Base-by-base conservation (phyloP, 371 early-diverging fungal species). In the Syncephalastrum racemosum region DNA sequence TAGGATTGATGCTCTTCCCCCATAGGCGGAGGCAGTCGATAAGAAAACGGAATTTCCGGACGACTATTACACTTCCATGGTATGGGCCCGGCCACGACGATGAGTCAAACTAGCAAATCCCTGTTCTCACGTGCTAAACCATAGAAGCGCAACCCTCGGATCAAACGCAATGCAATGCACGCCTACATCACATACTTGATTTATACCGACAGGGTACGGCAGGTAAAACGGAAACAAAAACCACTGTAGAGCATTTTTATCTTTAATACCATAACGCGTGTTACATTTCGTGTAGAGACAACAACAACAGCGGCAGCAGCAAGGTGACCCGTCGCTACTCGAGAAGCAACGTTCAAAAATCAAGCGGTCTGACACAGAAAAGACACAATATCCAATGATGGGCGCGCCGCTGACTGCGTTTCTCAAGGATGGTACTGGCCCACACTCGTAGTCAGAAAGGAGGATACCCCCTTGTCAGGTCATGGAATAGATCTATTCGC, bases 141-240 rank as follows among this genome's bases (percentile, higher is more conserved):
- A 39, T 62, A 76, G 77, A 75, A 75, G 54, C 68, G 74, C 50
- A 71, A 75, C 58, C 76, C 76, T 40, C 68, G 69, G 55, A 67
- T 76, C 43, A 79, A 79, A 58, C 59, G 73, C 39, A 79, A 79
- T 68, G 79, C 79, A 14, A 68, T 71, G 68, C 79, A 79, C 62
- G 76, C 79, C 31, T 79, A 79, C 54, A 79, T 79, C 50, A 70
- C 79, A 36, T 79, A 77, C 56, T 73, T 78, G 78, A 78, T 78
- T 20, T 78, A 78, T 63, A 75, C 73, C 20, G 68, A 77, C 40
- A 64, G 64, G 56, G 66, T 31, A 1, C 47, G 47, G 4, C 58
- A 62, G 39, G 53, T 57, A 58, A 62, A 54, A 47, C 16, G 42
- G 27, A 44, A 46, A 40, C 4, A 36, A 46, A 45, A 46, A 20